phyloP scores from a whole-genome alignment of 2,329 filamentous ascomycete genomes.

The Fusarium kyushuense region DNA sequence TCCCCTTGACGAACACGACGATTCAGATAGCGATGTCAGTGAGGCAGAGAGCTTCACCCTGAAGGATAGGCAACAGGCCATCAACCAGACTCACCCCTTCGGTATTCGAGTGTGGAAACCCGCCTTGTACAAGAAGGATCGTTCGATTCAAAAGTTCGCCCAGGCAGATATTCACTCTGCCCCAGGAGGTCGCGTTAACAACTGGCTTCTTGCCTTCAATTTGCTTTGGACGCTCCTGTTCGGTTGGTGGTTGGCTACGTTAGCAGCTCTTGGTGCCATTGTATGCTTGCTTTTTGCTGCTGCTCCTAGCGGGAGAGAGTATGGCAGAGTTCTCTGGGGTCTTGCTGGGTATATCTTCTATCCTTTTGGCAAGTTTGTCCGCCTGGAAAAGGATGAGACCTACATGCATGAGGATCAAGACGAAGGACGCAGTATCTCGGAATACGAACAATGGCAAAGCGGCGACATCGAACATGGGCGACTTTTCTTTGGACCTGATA shows the following conservation, averaged over 20 bases:
- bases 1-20: constrained; percentile 62
- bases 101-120: constrained; percentile 99
- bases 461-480: constrained; percentile 96
- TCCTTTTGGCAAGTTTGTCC: constrained; percentile 96
- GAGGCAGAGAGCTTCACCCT: constrained; percentile 98
- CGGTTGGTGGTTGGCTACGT: constrained; percentile 92
- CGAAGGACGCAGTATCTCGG: constrained; percentile 95
- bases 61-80: constrained; percentile 95
- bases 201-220: constrained; percentile 89
- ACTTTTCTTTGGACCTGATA: constrained; percentile 89
- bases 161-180: constrained; percentile 97
- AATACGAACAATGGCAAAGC: constrained; percentile 99
- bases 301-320: constrained; percentile 82
- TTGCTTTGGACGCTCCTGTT: constrained; percentile 90
- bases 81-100: constrained; percentile 98
- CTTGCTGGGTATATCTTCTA: constrained; percentile 91
- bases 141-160: constrained; percentile 95
- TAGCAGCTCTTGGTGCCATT: constrained; percentile 79
- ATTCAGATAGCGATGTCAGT: constrained; percentile 80
- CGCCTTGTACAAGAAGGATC: constrained; percentile 95
- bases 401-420: constrained; percentile 95
- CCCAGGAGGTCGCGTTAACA: constrained; percentile 87
- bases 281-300: constrained; percentile 85
- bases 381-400: constrained; percentile 91
- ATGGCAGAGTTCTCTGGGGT: constrained; percentile 86